phyloP scores from a whole-genome alignment of 768 basidiomycete genomes.

The Boletus insuetus region DNA sequence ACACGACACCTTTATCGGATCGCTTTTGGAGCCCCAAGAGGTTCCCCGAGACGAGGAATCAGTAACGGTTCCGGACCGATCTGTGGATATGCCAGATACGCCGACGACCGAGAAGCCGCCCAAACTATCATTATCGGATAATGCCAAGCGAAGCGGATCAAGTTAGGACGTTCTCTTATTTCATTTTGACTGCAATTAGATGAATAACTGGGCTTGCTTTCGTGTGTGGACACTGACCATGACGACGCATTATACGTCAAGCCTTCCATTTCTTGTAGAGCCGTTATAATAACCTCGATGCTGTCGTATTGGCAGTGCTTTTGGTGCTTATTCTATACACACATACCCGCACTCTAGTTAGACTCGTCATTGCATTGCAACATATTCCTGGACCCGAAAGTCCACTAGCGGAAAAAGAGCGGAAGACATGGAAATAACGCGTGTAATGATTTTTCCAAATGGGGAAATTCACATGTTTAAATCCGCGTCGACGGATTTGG shows the following conservation, averaged over 20 bases:
- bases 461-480: conserved; percentile 32
- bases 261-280: conserved; percentile 12
- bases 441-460: background rate
- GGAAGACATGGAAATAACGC: background rate
- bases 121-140: conserved; percentile 1
- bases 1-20: conserved; percentile 22
- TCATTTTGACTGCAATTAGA: conserved; percentile 2
- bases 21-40: conserved; percentile 27
- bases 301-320: conserved; percentile 9
- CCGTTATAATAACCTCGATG: conserved; percentile 18
- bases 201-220: conserved; percentile 2
- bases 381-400: no score
- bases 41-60: conserved; percentile 24
- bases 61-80: conserved; percentile 6
- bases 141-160: conserved; percentile 4
- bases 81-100: conserved; percentile 14
- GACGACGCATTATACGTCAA: conserved; percentile 10
- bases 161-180: conserved; percentile 3
- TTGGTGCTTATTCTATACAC: conserved; percentile 10
- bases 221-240: conserved; percentile 4
- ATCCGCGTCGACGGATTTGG: conserved; percentile 12
- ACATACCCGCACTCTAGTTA: conserved; percentile 1
- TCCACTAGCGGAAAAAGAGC: conserved; percentile 23
- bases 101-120: conserved; percentile 19
- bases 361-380: conserved; percentile 4